Evolutionary conservation across 2,329 filamentous ascomycete species (phyloP).

Genomic region (Calonectria pteridis): DNA sequence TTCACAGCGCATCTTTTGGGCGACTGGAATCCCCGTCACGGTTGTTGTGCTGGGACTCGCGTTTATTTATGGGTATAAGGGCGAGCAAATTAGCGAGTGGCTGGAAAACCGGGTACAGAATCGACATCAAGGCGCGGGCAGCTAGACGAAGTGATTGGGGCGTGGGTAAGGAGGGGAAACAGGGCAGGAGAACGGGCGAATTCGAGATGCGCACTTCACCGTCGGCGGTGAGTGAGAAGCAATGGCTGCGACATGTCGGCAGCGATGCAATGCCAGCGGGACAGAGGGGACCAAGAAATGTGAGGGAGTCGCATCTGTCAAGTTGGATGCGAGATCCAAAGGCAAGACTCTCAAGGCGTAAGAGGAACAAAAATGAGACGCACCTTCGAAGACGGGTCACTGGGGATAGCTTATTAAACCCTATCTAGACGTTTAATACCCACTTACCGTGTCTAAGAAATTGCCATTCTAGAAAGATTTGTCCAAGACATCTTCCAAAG

Average conservation of each 20-base stretch:
- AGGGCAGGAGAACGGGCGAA: background rate
- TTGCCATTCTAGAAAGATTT: background rate
- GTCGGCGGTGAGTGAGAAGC: background rate
- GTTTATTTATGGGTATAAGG: background rate
- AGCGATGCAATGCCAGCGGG: background rate
- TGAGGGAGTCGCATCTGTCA: background rate
- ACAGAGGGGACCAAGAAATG: background rate
- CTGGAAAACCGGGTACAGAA: background rate
- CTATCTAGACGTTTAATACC: background rate
- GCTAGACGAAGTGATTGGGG: background rate
- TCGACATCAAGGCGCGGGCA: background rate
- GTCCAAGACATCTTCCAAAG: no score
- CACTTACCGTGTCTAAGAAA: background rate
- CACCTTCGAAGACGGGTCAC: background rate
- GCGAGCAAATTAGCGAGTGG: background rate
- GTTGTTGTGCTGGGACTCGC: background rate
- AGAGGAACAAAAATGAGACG: background rate
- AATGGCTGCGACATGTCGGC: background rate
- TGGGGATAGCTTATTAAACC: background rate
- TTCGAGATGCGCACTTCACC: background rate
- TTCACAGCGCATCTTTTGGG: slow-evolving; percentile 57
- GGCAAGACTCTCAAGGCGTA: background rate
- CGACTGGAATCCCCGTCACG: slow-evolving; percentile 54
- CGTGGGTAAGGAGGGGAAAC: background rate
- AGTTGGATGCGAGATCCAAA: background rate